These are phyloP conservation scores for Rutstroemia sp. DNA, from an alignment of 2,329 filamentous ascomycete genomes.

Conservation along the genomic window DNA sequence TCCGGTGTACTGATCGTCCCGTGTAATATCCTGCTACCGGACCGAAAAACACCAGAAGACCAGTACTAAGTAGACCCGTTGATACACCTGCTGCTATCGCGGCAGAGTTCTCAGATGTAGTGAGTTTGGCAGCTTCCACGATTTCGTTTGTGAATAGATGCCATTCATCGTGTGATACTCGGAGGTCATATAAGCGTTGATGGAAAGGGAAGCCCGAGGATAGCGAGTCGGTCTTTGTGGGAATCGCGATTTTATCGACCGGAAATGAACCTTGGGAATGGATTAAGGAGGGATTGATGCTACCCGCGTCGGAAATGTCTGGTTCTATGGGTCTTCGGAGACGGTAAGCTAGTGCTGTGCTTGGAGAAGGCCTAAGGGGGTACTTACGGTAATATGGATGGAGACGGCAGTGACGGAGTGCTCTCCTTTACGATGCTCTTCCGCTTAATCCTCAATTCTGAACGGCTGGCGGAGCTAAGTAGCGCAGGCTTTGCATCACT, in stretches of 20 bases:
- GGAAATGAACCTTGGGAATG: not conserved
- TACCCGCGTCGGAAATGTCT: not conserved
- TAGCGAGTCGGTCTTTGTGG: slow-evolving; percentile 18
- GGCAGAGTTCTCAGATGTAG: slow-evolving; percentile 15
- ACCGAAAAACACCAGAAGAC: slow-evolving; percentile 16
- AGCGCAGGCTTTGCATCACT: too few relatives aligned
- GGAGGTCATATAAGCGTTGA: slow-evolving; percentile 12
- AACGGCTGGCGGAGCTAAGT: too few relatives aligned
- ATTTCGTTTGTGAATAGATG: slow-evolving; percentile 20
- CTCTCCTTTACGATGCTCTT: too few relatives aligned
- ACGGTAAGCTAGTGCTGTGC: too few relatives aligned
- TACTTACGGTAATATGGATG: too few relatives aligned
- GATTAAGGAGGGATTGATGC: not conserved
- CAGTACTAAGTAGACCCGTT: slow-evolving; percentile 15
- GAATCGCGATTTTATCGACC: slow-evolving; percentile 12
- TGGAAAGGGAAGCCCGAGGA: slow-evolving; percentile 24
- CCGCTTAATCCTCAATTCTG: too few relatives aligned
- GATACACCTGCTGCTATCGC: slow-evolving; percentile 22
- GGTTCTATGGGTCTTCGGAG: not conserved
- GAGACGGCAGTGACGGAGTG: too few relatives aligned
- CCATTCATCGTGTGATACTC: slow-evolving; percentile 23
- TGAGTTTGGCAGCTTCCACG: slow-evolving; percentile 18
- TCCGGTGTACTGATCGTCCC: slow-evolving; percentile 19
- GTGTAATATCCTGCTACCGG: slow-evolving; percentile 20
- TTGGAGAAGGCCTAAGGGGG: too few relatives aligned